Evolutionary conservation across 2,329 filamentous ascomycete genomes (phyloP), one percentile per base, ranked within the genome.

Genomic region (Rhynchosporium secalis): DNA sequence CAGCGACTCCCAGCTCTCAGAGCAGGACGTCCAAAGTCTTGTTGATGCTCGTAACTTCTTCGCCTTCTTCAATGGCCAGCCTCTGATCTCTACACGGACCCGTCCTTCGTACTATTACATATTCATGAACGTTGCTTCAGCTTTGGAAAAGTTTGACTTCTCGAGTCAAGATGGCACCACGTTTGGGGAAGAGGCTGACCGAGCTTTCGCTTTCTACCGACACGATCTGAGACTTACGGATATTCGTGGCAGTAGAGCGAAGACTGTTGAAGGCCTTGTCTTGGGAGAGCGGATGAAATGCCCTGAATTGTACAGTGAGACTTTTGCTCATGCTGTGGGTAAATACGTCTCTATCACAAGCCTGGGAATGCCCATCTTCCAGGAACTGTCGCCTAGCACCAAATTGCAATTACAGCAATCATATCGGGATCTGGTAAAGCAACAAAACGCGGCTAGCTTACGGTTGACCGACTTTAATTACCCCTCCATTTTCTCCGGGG

Each of bases 381-480:
- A 82, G 31, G 80, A 89, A 70, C 84, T 98, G 47, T 90, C 87
- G 1, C 75, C 79, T 0, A 82, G 84, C 65, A 96, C 93, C 0
- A 84, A 86, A 51, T 89, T 91, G 69, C 86, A 90, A n/a, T 79
- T 98, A 7, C 91, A 95, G 71, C 86, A 91, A 64, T 89, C 92
- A 1, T 86, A 90, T 56, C 82, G 96, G 69, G 92, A 96, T 70
- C 80, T 98, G 3, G 81, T 89, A 40, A 87, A 85, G 64, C 86
- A 92, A 26, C 83, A 91, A 63, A 83, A 86, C 65, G 87, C 83
- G 58, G 85, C 92, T 67, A 88, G 90, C 66, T 78, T 80, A 38
- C 88, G 90, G 48, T 79, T 98, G n/a, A 86, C 90, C 62, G 86
- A 92, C 65, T 98, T 98, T 69, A 91, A 97, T 38, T 97, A 96